Percentiles rank a stretch among this genome's conserved stretches.
These are phyloP conservation scores for Microcos paniculata DNA, from an alignment of 345 rosid genomes.

Conservation along the genomic window DNA sequence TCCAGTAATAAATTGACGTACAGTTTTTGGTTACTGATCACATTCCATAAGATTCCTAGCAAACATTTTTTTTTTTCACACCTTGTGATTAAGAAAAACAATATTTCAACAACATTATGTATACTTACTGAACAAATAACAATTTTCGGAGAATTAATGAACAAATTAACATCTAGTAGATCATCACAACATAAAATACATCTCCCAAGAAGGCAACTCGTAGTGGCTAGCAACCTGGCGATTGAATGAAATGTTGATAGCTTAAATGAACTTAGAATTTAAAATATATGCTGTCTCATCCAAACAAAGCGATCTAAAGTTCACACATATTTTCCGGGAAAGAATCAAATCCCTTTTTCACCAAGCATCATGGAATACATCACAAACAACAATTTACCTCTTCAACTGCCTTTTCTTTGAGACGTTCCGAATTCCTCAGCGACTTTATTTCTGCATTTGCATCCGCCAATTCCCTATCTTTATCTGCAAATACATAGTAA, in stretches of 20 bases:
- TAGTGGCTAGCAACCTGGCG: background rate
- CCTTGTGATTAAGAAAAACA: too few relatives aligned
- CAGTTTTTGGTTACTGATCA: background rate
- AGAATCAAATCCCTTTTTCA: background rate
- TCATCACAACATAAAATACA: background rate
- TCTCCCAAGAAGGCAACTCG: background rate
- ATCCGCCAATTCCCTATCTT: slow-evolving; percentile 83
- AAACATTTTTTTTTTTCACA: background rate
- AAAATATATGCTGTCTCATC: background rate
- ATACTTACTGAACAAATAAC: too few relatives aligned
- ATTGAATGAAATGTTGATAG: background rate
- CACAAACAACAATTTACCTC: slow-evolving; percentile 50
- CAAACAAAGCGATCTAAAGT: background rate
- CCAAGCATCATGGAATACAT: background rate
- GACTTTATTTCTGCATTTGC: slow-evolving; percentile 90
- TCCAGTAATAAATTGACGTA: background rate
- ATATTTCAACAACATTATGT: background rate
- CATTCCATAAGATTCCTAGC: background rate
- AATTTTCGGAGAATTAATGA: too few relatives aligned
- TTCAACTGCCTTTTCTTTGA: slow-evolving; percentile 90
- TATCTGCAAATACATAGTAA: slow-evolving; percentile 46
- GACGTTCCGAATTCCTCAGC: slow-evolving; percentile 71
- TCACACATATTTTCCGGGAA: background rate
- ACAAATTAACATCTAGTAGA: too few relatives aligned
- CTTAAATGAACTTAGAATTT: background rate